Evolutionary conservation across 1,284 basidiomycete species (phyloP).

Genomic region (Fomitopsis schrenkii): DNA sequence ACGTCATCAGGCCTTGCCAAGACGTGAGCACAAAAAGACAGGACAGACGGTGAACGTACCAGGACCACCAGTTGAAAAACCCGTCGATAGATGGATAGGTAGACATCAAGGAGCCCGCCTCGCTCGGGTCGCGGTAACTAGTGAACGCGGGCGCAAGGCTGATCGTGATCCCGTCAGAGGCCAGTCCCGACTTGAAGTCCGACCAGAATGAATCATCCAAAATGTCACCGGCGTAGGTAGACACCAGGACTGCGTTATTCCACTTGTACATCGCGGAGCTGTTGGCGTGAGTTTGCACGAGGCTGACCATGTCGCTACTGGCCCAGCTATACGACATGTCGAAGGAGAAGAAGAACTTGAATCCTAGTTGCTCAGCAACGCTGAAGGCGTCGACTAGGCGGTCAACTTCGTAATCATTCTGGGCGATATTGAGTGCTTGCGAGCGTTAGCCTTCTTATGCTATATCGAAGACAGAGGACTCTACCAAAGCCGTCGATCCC

Average conservation of each 20-base stretch:
- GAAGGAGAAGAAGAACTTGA: slow-evolving; percentile 32
- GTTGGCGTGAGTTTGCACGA: slow-evolving; percentile 13
- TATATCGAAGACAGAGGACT: not conserved
- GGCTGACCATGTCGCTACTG: slow-evolving; percentile 17
- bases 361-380: slow-evolving; percentile 25
- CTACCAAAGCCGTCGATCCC: not conserved
- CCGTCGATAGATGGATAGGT: slow-evolving; percentile 30
- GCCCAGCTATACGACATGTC: slow-evolving; percentile 28
- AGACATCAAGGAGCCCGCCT: slow-evolving; percentile 20
- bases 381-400: slow-evolving; percentile 25
- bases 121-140: slow-evolving; percentile 25
- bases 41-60: slow-evolving; percentile 19
- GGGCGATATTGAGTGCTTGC: slow-evolving; percentile 2
- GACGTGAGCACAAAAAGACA: not conserved
- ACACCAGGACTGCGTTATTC: slow-evolving; percentile 27
- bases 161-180: slow-evolving; percentile 23
- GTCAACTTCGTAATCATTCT: slow-evolving; percentile 23
- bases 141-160: slow-evolving; percentile 30
- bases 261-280: slow-evolving; percentile 24
- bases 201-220: slow-evolving; percentile 27
- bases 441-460: not conserved
- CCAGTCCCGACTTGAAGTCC: slow-evolving; percentile 23
- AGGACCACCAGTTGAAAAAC: slow-evolving; percentile 36
- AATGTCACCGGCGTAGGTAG: slow-evolving; percentile 26
- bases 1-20: not conserved